Base-by-base conservation (phyloP, 371 early-diverging fungal genomes). In the Mucor mucedo region DNA sequence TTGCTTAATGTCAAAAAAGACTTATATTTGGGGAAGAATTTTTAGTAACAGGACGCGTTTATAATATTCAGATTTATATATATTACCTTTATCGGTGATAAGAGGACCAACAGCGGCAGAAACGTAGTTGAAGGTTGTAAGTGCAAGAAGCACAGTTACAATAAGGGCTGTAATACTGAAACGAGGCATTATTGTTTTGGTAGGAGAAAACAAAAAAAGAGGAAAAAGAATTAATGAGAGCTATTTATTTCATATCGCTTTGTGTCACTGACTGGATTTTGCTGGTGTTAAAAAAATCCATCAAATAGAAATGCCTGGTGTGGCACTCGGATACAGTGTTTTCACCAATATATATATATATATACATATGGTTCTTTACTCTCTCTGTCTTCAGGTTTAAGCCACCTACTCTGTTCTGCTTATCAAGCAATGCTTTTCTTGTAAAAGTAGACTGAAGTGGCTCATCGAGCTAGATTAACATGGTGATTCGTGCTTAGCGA, bases 1-100 rank as follows among this genome's bases (percentile, higher is more conserved):
- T 72, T 92, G 90, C 76, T 89, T 83, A 61, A 98, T 91, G 75
- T 96, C 95, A 79, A 98, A 95, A 81, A 82, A 95, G 52, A 97
- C 95, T 85, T 56, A 27, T 48, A 35, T 35, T 35, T 1, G 2
- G 4, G 8, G 21, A 21, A 1, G 21, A 21, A 21, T 21, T 53
- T 29, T 21, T 41, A 14, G 40, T 45, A 33, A 10, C 11, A 50
- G 13, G 16, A 32, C 1, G 45, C 27, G 44, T 29, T n/a, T n/a
- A 42, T 56, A 44, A 14, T 27, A n/a, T 55, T 29, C 9, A 11
- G 1, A 44, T 41, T 10, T 21, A 40, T 52, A 30, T 29, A 11
- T 32, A 32, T 30, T 71, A 81, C 81, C 78, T 54, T 81, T 81
- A 61, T 78, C 76, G 28, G 81, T 78, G 16, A 81, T 71, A 10